Evolutionary conservation across 805 yeast species (phyloP).

Genomic region (Ogataea thermomethanolica): DNA sequence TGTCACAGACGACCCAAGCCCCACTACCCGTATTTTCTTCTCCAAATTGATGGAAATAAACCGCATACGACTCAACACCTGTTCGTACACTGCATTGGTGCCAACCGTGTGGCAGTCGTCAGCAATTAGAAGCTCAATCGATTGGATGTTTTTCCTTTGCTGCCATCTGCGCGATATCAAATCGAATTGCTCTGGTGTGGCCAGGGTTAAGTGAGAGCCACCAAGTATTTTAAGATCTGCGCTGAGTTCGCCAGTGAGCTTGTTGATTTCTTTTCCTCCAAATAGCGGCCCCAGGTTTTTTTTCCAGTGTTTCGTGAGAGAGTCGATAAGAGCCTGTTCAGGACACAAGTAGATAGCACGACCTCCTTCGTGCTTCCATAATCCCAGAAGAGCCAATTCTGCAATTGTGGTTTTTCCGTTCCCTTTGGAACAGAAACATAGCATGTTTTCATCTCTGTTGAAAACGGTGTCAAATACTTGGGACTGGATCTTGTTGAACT

Average conservation of each 20-base stretch:
- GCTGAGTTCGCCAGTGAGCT: conserved; percentile 54
- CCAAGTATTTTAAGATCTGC: conserved; percentile 55
- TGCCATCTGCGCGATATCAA: conserved; percentile 77
- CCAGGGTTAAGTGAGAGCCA: conserved; percentile 61
- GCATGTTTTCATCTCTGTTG: conserved; percentile 47
- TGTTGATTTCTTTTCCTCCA: conserved; percentile 55
- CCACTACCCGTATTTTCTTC: conserved; percentile 58
- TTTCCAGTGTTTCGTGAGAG: conserved; percentile 48
- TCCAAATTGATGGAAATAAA: conserved; percentile 68
- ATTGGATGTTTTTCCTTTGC: conserved; percentile 64
- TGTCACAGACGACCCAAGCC: conserved; percentile 63
- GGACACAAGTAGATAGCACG: conserved; percentile 74
- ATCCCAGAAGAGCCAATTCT: conserved; percentile 66
- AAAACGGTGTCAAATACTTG: conserved; percentile 63
- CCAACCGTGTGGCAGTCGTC: conserved; percentile 75
- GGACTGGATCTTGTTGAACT: conserved; percentile 72
- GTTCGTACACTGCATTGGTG: conserved; percentile 57
- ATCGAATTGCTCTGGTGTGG: conserved; percentile 81
- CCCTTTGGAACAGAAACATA: conserved; percentile 73
- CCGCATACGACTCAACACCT: conserved; percentile 64
- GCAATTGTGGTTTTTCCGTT: conserved; percentile 71
- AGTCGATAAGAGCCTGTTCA: conserved; percentile 51
- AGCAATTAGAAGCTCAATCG: conserved; percentile 63
- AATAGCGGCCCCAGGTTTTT: conserved; percentile 44
- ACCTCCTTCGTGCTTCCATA: conserved; percentile 69